These are phyloP conservation scores for Candida boleticola DNA, from an alignment of 805 yeast genomes.

Conservation along the genomic window DNA sequence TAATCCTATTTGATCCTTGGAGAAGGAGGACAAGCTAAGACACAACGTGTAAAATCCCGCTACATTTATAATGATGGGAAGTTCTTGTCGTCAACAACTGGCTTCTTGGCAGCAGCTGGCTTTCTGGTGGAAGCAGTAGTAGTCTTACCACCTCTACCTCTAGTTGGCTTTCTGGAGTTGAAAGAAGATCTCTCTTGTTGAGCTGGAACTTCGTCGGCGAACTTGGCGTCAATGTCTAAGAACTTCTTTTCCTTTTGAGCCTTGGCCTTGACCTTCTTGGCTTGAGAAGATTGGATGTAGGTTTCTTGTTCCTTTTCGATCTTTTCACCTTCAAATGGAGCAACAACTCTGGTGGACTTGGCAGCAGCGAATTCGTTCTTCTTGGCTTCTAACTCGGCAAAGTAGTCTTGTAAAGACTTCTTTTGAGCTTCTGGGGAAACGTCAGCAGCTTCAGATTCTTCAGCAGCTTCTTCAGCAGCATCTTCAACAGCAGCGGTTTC, in stretches of 20 bases:
- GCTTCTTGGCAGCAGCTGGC: slow-evolving; percentile 32
- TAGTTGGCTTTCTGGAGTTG: slow-evolving; percentile 10
- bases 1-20: no score
- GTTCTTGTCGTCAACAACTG: slow-evolving; percentile 55
- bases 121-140: slow-evolving; percentile 31
- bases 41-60: no score
- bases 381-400: slow-evolving; percentile 59
- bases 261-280: slow-evolving; percentile 71
- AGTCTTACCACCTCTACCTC: slow-evolving; percentile 23
- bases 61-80: slow-evolving; percentile 60
- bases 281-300: slow-evolving; percentile 56
- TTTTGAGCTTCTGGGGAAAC: slow-evolving; percentile 45
- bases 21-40: no score
- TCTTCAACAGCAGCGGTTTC: slow-evolving; percentile 49
- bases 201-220: slow-evolving; percentile 55
- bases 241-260: slow-evolving; percentile 76
- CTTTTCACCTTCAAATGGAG: slow-evolving; percentile 34
- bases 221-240: slow-evolving; percentile 72
- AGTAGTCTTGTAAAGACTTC: slow-evolving; percentile 84
- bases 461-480: slow-evolving; percentile 43
- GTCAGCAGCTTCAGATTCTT: slow-evolving; percentile 43
- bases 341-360: slow-evolving; percentile 40
- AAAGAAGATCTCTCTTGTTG: slow-evolving; percentile 16
- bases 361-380: slow-evolving; percentile 39
- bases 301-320: slow-evolving; percentile 64